Evolutionary conservation across 345 rosid species (phyloP).

Genomic region (Camelina sativa): DNA sequence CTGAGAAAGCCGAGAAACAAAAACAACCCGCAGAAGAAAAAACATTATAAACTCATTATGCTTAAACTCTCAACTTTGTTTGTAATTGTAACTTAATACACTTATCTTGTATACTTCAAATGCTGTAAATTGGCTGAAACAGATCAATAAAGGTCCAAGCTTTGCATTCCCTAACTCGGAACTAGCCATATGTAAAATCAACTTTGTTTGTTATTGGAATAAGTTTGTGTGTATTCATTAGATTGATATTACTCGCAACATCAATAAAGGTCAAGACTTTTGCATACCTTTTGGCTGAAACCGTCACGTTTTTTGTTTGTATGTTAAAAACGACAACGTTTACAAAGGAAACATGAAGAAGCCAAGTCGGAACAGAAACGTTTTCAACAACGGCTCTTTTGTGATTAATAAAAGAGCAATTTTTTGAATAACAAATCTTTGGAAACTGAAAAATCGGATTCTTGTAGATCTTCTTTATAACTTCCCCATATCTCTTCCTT

Average conservation of each 20-base stretch:
- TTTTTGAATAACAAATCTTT: neutral
- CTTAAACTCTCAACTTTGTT: neutral
- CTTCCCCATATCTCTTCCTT: slow-evolving; percentile 19
- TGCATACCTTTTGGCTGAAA: neutral
- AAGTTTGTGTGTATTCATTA: neutral
- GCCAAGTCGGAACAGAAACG: slow-evolving; percentile 15
- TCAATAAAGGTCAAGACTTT: neutral
- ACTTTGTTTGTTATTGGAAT: neutral
- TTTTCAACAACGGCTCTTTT: slow-evolving; percentile 33
- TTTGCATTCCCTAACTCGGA: neutral
- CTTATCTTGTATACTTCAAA: neutral
- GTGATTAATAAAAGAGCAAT: neutral
- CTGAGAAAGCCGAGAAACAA: slow-evolving; percentile 41
- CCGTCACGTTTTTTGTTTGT: neutral
- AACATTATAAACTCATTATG: neutral
- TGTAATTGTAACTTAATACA: slow-evolving; percentile 14
- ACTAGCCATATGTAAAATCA: neutral
- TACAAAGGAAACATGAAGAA: neutral
- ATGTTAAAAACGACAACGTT: neutral
- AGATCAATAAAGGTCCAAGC: neutral
- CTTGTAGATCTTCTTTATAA: slow-evolving; percentile 40
- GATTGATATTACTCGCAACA: neutral
- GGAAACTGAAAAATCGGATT: slow-evolving; percentile 38
- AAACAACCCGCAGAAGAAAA: slow-evolving; percentile 33
- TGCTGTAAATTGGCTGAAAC: neutral